Percentiles rank a stretch among this genome's conserved stretches.
Evolutionary conservation across 148 eudicot genomes (phyloP).

Genomic region (Mesembryanthemum crystallinum): DNA sequence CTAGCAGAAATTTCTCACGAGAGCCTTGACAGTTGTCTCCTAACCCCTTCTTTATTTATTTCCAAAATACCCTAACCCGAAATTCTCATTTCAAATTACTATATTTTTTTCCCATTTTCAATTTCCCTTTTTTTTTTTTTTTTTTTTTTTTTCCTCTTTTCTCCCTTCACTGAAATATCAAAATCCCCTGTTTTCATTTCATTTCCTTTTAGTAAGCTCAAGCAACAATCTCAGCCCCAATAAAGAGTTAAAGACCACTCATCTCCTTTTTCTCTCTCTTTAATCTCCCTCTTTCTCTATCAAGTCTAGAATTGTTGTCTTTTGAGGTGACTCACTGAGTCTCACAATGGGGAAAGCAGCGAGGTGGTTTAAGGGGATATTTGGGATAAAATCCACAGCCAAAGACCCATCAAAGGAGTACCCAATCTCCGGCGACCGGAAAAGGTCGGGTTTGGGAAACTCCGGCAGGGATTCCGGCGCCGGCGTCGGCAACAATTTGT

Average conservation of each 20-base stretch:
- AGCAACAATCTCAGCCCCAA: neutral
- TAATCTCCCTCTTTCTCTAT: neutral
- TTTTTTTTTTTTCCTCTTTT: neutral
- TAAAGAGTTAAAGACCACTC: neutral
- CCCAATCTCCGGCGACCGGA: constrained; percentile 33
- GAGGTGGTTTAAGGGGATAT: constrained; percentile 62
- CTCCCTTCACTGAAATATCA: neutral
- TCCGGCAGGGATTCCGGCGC: constrained; percentile 15
- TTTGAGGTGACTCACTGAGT: too few species aligned
- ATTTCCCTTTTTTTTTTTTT: neutral
- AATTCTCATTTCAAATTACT: constrained; percentile 21
- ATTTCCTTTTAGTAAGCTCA: neutral
- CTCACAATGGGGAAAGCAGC: constrained; percentile 64
- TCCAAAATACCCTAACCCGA: neutral
- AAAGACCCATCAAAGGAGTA: neutral
- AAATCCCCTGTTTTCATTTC: neutral
- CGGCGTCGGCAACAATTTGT: constrained; percentile 30
- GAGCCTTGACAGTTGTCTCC: constrained; percentile 13
- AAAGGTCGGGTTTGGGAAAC: constrained; percentile 13
- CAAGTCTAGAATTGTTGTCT: neutral
- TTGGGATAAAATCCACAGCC: constrained; percentile 40
- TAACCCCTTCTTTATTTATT: neutral
- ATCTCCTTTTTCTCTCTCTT: neutral
- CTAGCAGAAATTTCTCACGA: constrained; percentile 22
- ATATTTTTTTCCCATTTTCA: constrained; percentile 10